These are phyloP conservation scores for Pilaira anomala DNA, from an alignment of 192 early-diverging fungal species.

Conservation along the genomic window DNA sequence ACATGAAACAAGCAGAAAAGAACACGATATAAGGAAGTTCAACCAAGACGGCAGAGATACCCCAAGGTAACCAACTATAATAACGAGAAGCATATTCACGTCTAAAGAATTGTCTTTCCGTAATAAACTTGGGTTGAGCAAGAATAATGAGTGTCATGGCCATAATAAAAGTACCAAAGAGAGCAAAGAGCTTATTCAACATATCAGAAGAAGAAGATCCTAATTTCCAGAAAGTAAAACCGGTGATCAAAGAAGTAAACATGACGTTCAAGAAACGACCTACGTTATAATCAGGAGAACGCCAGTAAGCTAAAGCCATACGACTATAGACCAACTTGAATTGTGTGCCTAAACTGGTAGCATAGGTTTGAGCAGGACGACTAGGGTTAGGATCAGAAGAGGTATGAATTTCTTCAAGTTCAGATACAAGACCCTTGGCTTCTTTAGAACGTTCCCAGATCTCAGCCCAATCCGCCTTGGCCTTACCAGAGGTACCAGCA, in stretches of 20 bases:
- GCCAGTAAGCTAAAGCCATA: slow-evolving; percentile 69
- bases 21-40: slow-evolving; percentile 70
- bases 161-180: slow-evolving; percentile 68
- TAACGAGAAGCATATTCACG: slow-evolving; percentile 66
- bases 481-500: slow-evolving; percentile 54
- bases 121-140: slow-evolving; percentile 63
- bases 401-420: slow-evolving; percentile 52
- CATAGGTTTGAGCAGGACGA: slow-evolving; percentile 43
- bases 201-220: slow-evolving; percentile 51
- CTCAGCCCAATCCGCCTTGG: slow-evolving; percentile 65
- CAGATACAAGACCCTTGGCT: slow-evolving; percentile 35
- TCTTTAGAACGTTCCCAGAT: slow-evolving; percentile 65
- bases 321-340: slow-evolving; percentile 58
- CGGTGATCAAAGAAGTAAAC: slow-evolving; percentile 58
- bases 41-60: slow-evolving; percentile 56
- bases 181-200: slow-evolving; percentile 66
- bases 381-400: slow-evolving; percentile 28
- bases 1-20: slow-evolving; percentile 60
- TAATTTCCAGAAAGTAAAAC: slow-evolving; percentile 73
- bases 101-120: slow-evolving; percentile 63
- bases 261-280: slow-evolving; percentile 62
- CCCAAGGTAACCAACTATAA: slow-evolving; percentile 67
- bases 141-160: slow-evolving; percentile 69
- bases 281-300: slow-evolving; percentile 72
- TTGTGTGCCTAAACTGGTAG: slow-evolving; percentile 44